phyloP scores from a whole-genome alignment of 2,329 filamentous ascomycete genomes.

The Aspergillus tanneri region DNA sequence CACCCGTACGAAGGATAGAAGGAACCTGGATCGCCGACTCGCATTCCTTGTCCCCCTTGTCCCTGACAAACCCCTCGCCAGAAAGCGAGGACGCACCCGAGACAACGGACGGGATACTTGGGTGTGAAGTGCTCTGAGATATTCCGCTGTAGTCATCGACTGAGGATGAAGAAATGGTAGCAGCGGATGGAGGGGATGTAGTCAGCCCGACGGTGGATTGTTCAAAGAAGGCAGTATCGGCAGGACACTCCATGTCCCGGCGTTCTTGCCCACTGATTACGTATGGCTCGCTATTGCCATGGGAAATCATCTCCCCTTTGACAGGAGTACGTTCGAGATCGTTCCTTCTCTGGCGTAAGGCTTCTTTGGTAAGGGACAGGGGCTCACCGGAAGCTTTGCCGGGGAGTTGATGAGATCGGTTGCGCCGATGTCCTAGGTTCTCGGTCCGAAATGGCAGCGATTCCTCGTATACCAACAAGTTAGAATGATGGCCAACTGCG shows the following conservation, averaged over 20 bases:
- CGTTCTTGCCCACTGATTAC: slow-evolving; percentile 22
- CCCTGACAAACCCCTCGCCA: slow-evolving; percentile 35
- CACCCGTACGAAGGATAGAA: slow-evolving; percentile 43
- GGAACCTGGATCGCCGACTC: slow-evolving; percentile 31
- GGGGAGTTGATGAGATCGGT: slow-evolving; percentile 38
- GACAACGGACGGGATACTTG: slow-evolving; percentile 47
- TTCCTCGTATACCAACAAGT: slow-evolving; percentile 33
- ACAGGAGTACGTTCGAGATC: slow-evolving; percentile 25
- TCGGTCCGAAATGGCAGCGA: slow-evolving; percentile 12
- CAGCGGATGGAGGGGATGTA: slow-evolving; percentile 44
- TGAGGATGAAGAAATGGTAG: slow-evolving; percentile 49
- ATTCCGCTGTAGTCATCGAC: slow-evolving; percentile 48
- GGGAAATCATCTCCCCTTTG: slow-evolving; percentile 13
- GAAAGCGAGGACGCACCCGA: slow-evolving; percentile 49
- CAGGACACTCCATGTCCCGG: slow-evolving; percentile 15
- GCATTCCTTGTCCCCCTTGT: slow-evolving; percentile 32
- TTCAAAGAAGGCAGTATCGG: slow-evolving; percentile 18
- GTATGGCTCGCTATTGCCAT: slow-evolving; percentile 26
- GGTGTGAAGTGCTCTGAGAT: slow-evolving; percentile 49
- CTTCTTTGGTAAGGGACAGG: slow-evolving; percentile 37
- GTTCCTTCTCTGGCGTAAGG: slow-evolving; percentile 32
- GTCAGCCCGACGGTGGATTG: slow-evolving; percentile 26
- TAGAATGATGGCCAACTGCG: slow-evolving; percentile 43
- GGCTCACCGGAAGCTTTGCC: slow-evolving; percentile 34
- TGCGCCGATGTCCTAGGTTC: slow-evolving; percentile 33